Evolutionary conservation across 768 basidiomycete species (phyloP).

Genomic region (Lepiota venenata): DNA sequence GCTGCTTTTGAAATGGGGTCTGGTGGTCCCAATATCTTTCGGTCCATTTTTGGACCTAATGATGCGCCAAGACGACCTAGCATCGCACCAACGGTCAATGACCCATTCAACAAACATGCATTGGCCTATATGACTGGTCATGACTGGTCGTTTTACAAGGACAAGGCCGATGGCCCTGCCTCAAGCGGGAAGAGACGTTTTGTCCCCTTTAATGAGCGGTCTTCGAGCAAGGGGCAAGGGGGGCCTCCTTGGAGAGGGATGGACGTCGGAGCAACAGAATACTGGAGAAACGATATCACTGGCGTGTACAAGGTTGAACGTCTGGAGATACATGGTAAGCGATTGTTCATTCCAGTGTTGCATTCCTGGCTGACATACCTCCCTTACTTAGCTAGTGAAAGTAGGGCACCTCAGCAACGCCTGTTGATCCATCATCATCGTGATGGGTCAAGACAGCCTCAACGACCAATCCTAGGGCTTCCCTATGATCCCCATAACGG

Average conservation of each 20-base stretch:
- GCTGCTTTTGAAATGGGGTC: not conserved
- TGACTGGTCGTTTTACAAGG: constrained; percentile 25
- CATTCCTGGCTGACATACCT: not conserved
- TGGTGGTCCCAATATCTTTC: not conserved
- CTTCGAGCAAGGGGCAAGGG: constrained; percentile 18
- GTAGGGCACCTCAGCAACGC: constrained; percentile 52
- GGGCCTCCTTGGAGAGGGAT: constrained; percentile 42
- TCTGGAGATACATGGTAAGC: constrained; percentile 4
- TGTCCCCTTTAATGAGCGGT: constrained; percentile 8
- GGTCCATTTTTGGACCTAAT: constrained; percentile 2
- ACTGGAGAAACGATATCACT: constrained; percentile 62
- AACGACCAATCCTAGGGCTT: constrained; percentile 22
- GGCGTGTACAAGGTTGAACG: constrained; percentile 49
- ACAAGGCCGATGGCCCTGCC: constrained; percentile 14
- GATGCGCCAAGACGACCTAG: constrained; percentile 7
- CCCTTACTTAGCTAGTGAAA: constrained; percentile 3
- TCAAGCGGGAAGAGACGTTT: constrained; percentile 1
- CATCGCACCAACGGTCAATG: constrained; percentile 13
- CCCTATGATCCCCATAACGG: constrained; percentile 47
- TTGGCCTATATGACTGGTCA: constrained; percentile 9
- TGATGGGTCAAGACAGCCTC: constrained; percentile 2
- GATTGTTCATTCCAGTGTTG: not conserved
- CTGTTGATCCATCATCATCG: constrained; percentile 56
- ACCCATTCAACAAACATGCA: constrained; percentile 11
- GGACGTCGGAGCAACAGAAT: constrained; percentile 51